These are phyloP conservation scores for Tetrahymena elliotti DNA, from an alignment of 73 alveolate species.

Conservation along the genomic window DNA sequence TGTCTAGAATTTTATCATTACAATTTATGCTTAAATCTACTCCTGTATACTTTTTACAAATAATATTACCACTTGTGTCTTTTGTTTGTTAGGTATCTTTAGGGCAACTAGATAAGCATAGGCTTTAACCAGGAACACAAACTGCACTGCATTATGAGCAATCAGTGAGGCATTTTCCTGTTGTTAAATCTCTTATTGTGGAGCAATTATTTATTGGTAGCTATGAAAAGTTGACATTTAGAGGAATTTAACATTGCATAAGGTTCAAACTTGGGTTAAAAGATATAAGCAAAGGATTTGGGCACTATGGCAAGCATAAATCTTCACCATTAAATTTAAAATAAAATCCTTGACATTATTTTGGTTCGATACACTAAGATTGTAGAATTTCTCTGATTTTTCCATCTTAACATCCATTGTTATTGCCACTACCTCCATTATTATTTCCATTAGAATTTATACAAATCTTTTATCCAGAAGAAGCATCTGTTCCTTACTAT, in stretches of 20 bases:
- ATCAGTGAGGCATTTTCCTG: not conserved
- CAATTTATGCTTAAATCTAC: not conserved
- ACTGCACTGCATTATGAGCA: not conserved
- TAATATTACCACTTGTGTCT: not conserved
- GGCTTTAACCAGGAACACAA: not conserved
- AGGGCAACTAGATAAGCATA: not conserved
- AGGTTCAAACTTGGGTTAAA: not conserved
- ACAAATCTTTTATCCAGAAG: not conserved
- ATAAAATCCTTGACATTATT: not conserved
- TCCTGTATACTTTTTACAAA: not conserved
- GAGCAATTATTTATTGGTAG: not conserved
- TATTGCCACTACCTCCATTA: not conserved
- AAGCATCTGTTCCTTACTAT: not conserved
- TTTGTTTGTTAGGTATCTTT: not conserved
- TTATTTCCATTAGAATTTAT: not conserved
- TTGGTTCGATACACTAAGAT: not conserved
- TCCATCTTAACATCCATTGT: not conserved
- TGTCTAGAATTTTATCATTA: not conserved
- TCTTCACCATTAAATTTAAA: not conserved
- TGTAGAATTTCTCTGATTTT: not conserved
- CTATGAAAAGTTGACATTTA: not conserved
- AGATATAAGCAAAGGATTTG: not conserved
- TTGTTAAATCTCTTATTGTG: not conserved
- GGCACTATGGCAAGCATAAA: not conserved
- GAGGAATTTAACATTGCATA: not conserved